These are phyloP conservation scores for Nemania abortiva DNA, from an alignment of 2,329 filamentous ascomycete genomes.

Conservation along the genomic window DNA sequence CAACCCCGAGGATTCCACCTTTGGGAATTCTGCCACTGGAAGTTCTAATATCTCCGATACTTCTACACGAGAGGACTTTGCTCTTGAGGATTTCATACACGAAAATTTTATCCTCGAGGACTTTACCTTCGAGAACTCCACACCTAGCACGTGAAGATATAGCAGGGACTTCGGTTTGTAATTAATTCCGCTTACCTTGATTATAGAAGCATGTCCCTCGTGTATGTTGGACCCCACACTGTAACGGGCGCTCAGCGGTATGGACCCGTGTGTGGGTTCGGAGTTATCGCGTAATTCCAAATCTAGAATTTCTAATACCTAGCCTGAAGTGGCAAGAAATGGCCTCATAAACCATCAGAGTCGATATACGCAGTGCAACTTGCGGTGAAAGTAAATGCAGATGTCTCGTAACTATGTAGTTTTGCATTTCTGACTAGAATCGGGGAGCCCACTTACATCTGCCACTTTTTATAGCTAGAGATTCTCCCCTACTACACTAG, in stretches of 20 bases:
- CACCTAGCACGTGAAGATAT: too few relatives aligned
- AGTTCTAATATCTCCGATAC: too few relatives aligned
- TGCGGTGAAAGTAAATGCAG: not conserved
- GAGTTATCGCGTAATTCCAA: not conserved
- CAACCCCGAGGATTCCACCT: too few relatives aligned
- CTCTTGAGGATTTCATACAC: too few relatives aligned
- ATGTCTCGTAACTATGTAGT: not conserved
- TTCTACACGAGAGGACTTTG: too few relatives aligned
- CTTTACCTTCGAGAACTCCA: too few relatives aligned
- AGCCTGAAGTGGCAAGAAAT: not conserved
- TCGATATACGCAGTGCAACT: not conserved
- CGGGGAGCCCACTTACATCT: too few relatives aligned
- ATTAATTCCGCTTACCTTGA: not conserved
- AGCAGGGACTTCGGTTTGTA: not conserved
- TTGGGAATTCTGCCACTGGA: too few relatives aligned
- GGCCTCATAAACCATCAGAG: not conserved
- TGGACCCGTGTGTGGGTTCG: not conserved
- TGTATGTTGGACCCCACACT: not conserved
- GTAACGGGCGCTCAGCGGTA: not conserved
- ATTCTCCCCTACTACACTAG: too few relatives aligned
- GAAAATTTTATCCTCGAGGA: too few relatives aligned
- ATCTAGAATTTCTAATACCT: slow-evolving; percentile 2
- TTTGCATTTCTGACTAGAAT: not conserved
- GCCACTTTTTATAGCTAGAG: too few relatives aligned
- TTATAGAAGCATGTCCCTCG: not conserved